Evolutionary conservation across 2,329 filamentous ascomycete species (phyloP).

Genomic region (Aspergillus novofumigatus): DNA sequence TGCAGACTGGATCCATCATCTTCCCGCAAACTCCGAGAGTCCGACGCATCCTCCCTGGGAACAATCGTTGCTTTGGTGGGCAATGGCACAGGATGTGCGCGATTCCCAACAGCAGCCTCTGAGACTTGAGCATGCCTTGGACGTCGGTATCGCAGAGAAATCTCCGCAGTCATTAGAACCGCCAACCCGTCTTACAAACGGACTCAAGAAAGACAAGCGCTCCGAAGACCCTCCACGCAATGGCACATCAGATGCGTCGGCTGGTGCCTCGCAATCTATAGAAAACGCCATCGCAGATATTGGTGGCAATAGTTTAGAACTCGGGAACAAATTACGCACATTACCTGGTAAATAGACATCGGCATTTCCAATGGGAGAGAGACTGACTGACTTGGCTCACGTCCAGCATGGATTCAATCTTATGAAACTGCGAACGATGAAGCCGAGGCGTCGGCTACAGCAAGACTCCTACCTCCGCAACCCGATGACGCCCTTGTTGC

Average conservation of each 20-base stretch:
- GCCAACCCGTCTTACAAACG: slow-evolving; percentile 6
- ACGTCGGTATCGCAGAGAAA: slow-evolving; percentile 20
- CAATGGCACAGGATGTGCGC: slow-evolving; percentile 31
- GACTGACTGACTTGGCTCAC: slow-evolving; percentile 2
- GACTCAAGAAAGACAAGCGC: slow-evolving; percentile 18
- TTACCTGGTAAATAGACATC: slow-evolving; percentile 32
- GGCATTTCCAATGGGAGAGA: background rate
- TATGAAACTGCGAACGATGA: slow-evolving; percentile 36
- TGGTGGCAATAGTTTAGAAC: slow-evolving; percentile 5
- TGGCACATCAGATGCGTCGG: slow-evolving; percentile 17
- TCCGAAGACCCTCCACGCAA: slow-evolving; percentile 14
- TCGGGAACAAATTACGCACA: slow-evolving; percentile 25
- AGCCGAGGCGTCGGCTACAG: slow-evolving; percentile 29
- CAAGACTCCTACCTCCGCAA: slow-evolving; percentile 33
- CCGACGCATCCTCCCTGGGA: slow-evolving; percentile 17
- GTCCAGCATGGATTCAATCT: slow-evolving; percentile 42
- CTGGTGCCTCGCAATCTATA: slow-evolving; percentile 15
- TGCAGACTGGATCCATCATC: slow-evolving; percentile 20
- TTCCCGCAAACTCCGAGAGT: slow-evolving; percentile 20
- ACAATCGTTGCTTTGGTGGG: slow-evolving; percentile 19
- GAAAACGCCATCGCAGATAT: slow-evolving; percentile 16
- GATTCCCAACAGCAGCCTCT: slow-evolving; percentile 18
- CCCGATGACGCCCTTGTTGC: slow-evolving; percentile 41
- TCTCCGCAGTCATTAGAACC: slow-evolving; percentile 12
- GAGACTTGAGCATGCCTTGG: slow-evolving; percentile 14